Percentiles rank a stretch among this genome's conserved stretches.
Evolutionary conservation across 176 grass and related monocot genomes (phyloP).

Genomic region (Oryza glumipatula): DNA sequence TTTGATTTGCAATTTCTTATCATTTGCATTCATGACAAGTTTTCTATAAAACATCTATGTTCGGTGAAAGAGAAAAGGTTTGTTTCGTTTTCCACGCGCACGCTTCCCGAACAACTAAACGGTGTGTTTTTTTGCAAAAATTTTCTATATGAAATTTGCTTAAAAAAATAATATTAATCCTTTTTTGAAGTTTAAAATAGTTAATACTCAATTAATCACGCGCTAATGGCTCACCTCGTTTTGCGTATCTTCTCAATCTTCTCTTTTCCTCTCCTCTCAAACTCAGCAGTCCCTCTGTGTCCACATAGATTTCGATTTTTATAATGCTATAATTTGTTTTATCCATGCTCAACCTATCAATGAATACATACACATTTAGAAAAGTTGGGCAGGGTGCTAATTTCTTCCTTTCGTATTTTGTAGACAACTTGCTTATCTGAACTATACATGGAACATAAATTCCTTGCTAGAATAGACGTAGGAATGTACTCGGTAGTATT

Average conservation of each 20-base stretch:
- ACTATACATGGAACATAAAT: background rate
- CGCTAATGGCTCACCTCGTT: too few relatives aligned
- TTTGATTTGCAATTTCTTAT: slow-evolving; percentile 16
- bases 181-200: too few relatives aligned
- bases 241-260: too few relatives aligned
- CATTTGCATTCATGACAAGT: slow-evolving; percentile 28
- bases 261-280: too few relatives aligned
- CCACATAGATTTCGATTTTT: slow-evolving; percentile 13
- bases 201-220: too few relatives aligned
- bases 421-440: background rate
- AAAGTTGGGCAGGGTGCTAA: slow-evolving; percentile 4
- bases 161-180: too few relatives aligned
- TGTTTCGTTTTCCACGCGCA: too few relatives aligned
- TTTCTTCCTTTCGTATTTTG: background rate
- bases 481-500: background rate
- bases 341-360: background rate
- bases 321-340: slow-evolving; percentile 25
- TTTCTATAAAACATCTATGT: background rate
- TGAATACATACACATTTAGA: background rate
- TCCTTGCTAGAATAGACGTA: background rate
- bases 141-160: too few relatives aligned
- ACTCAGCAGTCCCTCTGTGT: background rate
- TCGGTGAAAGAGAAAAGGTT: too few relatives aligned
- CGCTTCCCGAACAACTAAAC: too few relatives aligned
- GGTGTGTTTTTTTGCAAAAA: too few relatives aligned